phyloP scores from a whole-genome alignment of 2,329 filamentous ascomycete species.

The Drechslera avenae region DNA sequence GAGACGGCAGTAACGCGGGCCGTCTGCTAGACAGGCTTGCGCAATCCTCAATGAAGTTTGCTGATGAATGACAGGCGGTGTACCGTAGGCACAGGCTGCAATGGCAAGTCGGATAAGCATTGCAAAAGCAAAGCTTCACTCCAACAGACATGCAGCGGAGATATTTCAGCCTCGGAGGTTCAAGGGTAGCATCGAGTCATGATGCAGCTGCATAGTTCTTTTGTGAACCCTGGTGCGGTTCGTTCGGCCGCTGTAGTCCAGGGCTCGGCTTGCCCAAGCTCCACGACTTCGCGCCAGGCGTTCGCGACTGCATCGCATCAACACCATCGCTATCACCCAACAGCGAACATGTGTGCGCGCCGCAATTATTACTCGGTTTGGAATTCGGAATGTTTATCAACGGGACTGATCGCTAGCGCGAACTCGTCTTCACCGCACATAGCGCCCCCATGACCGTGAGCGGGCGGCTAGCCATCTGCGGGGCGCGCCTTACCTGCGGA shows the following conservation, averaged over 20 bases:
- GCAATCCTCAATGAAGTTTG: no score
- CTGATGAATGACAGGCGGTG: no score
- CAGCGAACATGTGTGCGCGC: neutral
- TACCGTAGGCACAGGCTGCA: no score
- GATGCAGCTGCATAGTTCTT: no score
- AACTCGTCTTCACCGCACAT: slow-evolving; percentile 14
- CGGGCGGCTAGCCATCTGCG: slow-evolving; percentile 22
- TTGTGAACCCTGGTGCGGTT: neutral
- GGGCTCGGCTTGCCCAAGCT: slow-evolving; percentile 5
- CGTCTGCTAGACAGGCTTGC: no score
- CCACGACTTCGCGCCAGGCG: neutral
- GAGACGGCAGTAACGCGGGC: no score
- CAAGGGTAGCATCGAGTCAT: no score
- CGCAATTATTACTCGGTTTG: neutral
- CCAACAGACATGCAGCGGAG: no score
- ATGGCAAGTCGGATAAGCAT: no score
- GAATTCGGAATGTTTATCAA: slow-evolving; percentile 6
- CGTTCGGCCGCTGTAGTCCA: neutral
- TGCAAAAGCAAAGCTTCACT: no score
- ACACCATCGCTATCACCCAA: neutral
- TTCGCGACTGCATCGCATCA: neutral
- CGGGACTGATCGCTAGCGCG: neutral
- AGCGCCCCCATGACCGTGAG: slow-evolving; percentile 7
- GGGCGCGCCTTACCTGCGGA: slow-evolving; percentile 16
- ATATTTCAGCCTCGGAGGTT: no score